These are phyloP conservation scores for Saturnispora saitoi DNA, from an alignment of 805 yeast genomes.

Conservation along the genomic window DNA sequence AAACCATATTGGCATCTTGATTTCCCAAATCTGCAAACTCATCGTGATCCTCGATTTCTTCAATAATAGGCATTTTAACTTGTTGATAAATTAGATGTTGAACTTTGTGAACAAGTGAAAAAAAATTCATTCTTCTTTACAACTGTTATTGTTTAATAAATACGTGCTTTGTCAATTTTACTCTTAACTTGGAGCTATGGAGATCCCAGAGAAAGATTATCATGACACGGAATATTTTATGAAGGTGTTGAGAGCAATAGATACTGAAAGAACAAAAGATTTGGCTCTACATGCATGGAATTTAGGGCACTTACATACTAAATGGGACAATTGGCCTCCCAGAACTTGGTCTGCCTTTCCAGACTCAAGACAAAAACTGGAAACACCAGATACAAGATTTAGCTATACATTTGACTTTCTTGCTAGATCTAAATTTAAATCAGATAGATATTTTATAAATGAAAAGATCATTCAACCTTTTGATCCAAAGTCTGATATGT, in stretches of 20 bases:
- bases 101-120: background rate
- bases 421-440: background rate
- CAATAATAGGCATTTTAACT: constrained; percentile 51
- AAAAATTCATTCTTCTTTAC: background rate
- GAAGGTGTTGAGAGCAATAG: constrained; percentile 1
- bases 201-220: background rate
- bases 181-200: background rate
- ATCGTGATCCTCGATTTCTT: constrained; percentile 69
- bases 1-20: constrained; percentile 76
- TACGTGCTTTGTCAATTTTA: background rate
- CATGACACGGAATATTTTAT: background rate
- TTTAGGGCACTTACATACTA: constrained; percentile 2
- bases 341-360: constrained; percentile 3
- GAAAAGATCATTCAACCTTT: background rate
- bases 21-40: constrained; percentile 49
- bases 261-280: constrained; percentile 1
- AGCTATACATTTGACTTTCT: constrained; percentile 5
- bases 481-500: background rate
- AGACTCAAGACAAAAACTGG: background rate
- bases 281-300: constrained; percentile 7
- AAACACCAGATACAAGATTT: background rate
- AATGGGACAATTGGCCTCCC: constrained; percentile 7
- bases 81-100: background rate
- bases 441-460: background rate
- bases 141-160: background rate